Evolutionary conservation across 139 green algal species (phyloP), one percentile per base, ranked within the genome.

Genomic region (Nannochloris sp.): DNA sequence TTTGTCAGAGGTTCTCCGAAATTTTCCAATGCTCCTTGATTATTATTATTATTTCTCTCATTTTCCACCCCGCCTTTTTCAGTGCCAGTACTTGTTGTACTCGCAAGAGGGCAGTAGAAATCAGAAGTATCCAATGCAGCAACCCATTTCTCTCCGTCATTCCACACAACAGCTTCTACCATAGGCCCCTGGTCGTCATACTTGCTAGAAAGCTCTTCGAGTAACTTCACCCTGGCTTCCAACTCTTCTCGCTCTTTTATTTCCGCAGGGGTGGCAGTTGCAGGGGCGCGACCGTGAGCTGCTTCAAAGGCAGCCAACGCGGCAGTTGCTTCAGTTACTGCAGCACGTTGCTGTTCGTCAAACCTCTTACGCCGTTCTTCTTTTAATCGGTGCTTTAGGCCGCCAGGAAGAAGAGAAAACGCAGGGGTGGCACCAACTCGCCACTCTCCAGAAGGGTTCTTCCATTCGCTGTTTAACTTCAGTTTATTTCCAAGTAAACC

Each of bases 111-210:
- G 2, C 47, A 29, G 36, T 81, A 74, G 35, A 91, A 63, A 9
- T 88, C 83, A 9, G 62, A 66, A 2, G 85, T 95, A 72, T 96
- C 91, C 6, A 97, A 46, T 0, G 91, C 91, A 0, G 80, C 85
- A 19, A 83, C 73, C 86, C 84, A 96, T 1, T 10, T 31, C 14
- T 44, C 19, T 34, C 89, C 90, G 65, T 97, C 91, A 58, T 96
- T 78, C 91, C 91, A 97, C 27, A 95, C 89, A 33, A 97, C 88
- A 33, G 68, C 85, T 42, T 97, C 81, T 3, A 96, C 47, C 23
- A 87, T 36, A 2, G 90, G 87, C 30, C 76, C 73, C 46, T 37
- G 51, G 51, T 83, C 81, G 31, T 78, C 70, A 30, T 64, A 56
- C 29, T 75, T 75, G n/a, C 74, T 71, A 24, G 35, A 54, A 29